A percentile compares a stretch with the other conserved stretches of the same genome.
Evolutionary conservation across 192 early-diverging fungal species (phyloP).

Genomic region (Haplosporangium gracile): DNA sequence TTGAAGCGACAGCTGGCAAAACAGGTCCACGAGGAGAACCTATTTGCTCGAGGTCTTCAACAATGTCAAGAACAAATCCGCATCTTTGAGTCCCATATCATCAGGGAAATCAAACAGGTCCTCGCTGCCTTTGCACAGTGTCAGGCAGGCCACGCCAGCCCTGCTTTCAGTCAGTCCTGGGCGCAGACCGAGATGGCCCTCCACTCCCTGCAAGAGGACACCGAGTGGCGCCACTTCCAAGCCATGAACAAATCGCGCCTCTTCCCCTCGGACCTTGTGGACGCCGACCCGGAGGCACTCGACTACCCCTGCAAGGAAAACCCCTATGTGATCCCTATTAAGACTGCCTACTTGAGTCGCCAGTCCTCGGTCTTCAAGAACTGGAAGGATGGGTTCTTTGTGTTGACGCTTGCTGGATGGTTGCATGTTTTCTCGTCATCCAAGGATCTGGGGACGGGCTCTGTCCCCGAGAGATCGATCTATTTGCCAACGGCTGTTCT

Average conservation of each 20-base stretch:
- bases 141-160: constrained; percentile 1
- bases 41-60: constrained; percentile 34
- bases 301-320: constrained; percentile 59
- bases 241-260: constrained; percentile 28
- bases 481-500: constrained; percentile 55
- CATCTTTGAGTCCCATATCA: constrained; percentile 44
- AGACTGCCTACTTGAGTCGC: constrained; percentile 54
- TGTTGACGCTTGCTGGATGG: constrained; percentile 59
- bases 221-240: constrained; percentile 57
- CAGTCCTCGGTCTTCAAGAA: constrained; percentile 57
- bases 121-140: constrained; percentile 22
- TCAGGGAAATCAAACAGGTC: constrained; percentile 47
- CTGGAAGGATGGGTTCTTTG: constrained; percentile 60
- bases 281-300: constrained; percentile 56
- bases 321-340: constrained; percentile 50
- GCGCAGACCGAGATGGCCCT: constrained; percentile 40
- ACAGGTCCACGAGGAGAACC: constrained; percentile 38
- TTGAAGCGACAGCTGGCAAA: constrained; percentile 34
- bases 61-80: constrained; percentile 34
- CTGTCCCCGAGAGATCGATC: constrained; percentile 57
- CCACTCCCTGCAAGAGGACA: constrained; percentile 46
- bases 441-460: constrained; percentile 19
- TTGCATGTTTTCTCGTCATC: constrained; percentile 57
- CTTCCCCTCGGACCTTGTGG: constrained; percentile 48
- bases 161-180: constrained; percentile 36